Base-by-base conservation (phyloP, 2,329 filamentous ascomycete genomes). In the Penicillium sp. region DNA sequence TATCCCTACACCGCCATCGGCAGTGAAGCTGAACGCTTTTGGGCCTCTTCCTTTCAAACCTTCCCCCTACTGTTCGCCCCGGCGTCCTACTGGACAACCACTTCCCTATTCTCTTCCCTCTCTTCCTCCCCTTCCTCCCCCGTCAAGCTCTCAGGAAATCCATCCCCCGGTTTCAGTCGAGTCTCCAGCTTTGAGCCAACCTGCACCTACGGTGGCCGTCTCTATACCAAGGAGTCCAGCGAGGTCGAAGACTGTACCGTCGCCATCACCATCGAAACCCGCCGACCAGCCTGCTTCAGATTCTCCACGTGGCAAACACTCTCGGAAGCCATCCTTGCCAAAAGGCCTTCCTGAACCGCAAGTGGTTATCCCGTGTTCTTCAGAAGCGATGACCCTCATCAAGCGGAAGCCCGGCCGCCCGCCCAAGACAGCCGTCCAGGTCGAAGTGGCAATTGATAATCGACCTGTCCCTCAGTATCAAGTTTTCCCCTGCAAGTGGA, bases 401-500 rank as follows among this genome's bases (percentile, higher is more conserved):
- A 60, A 54, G 34, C 58, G 37, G 47, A 59, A 54, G 34, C 60
- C 58, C 6, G 67, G 68, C 11, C 68, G 72, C 4, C 65, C 68
- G 2, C 63, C 68, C 1, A 39, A 35, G n/a, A 65, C 50, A n/a
- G 63, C 57, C n/a, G 56, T 58, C 28, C 17, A 63, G 34, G 34
- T 70, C 5, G 65, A 69, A 51, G 55, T 70, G 42, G 64, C 66
- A 1, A 59, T 71, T 28, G 61, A 64, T 5, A 41, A 51, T 1
- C 60, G 54, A 31, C 60, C 59, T 10, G 55, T 34, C 8, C 56
- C 68, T 6, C 45, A 66, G 5, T 76, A 74, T 54, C 68, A 63
- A 50, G 78, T 84, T 5, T 89, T 81, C 69, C 77, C 79, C 56
- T 90, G 87, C 71, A 71, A 76, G 43, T 89, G 86, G 87, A 73